Conservation (phyloP, 2,329 filamentous ascomycete species). For the Fusarium tuaranense region DNA sequence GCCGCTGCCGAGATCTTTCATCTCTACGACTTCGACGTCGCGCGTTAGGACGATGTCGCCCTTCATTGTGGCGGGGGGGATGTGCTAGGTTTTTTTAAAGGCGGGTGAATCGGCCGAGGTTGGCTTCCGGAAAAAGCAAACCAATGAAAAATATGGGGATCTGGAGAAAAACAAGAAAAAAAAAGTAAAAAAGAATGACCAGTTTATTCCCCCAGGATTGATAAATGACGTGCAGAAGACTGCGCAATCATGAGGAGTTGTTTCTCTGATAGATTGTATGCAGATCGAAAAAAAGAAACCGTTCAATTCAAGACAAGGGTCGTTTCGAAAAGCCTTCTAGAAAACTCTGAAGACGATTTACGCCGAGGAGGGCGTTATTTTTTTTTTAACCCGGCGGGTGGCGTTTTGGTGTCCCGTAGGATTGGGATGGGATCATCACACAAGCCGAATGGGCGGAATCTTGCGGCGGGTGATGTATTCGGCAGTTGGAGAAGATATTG, state of each 20-base stretch:
- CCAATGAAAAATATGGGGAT: background rate
- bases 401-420: slow-evolving; percentile 1
- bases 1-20: slow-evolving; percentile 17
- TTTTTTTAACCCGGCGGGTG: background rate
- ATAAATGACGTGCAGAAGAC: slow-evolving; percentile 11
- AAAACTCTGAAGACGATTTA: slow-evolving; percentile 4
- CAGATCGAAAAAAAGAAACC: slow-evolving; percentile 15
- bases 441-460: background rate
- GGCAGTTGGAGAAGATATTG: background rate
- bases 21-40: slow-evolving; percentile 37
- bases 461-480: background rate
- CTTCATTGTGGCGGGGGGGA: slow-evolving; percentile 21
- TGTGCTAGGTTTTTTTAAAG: background rate
- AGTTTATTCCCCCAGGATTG: slow-evolving; percentile 1
- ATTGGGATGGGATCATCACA: background rate
- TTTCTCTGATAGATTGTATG: background rate
- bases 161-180: background rate
- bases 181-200: background rate
- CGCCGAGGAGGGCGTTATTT: background rate
- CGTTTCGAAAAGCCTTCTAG: slow-evolving; percentile 28
- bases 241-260: background rate
- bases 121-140: background rate
- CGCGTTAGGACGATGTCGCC: slow-evolving; percentile 30
- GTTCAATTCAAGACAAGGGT: background rate
- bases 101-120: background rate